Conservation (phyloP, 2,329 filamentous ascomycete species). For the Stenocarpella maydis region DNA sequence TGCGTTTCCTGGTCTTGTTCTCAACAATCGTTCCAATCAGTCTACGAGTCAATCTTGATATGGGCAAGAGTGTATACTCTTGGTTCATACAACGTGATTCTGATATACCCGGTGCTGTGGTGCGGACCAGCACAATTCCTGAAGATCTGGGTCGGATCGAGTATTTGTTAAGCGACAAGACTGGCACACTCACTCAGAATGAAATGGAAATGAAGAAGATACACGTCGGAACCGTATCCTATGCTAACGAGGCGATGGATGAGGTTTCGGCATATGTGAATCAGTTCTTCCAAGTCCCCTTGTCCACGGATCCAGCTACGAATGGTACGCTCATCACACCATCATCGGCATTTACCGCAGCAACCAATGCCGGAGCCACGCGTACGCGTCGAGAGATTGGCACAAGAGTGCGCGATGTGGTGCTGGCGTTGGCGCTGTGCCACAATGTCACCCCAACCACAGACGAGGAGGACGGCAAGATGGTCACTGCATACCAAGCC, state of each 20-base stretch:
- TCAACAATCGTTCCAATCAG: constrained; percentile 99
- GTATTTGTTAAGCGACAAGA: constrained; percentile 96
- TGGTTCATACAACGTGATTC: constrained; percentile 93
- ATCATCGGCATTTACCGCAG: constrained; percentile 73
- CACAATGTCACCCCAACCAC: constrained; percentile 96
- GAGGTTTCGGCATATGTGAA: constrained; percentile 88
- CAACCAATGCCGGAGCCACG: constrained; percentile 70
- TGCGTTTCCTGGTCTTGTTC: constrained; percentile 97
- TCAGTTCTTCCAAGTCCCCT: constrained; percentile 76
- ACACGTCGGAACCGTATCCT: constrained; percentile 96
- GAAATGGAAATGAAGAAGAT: constrained; percentile 99
- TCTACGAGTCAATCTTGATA: constrained; percentile 92
- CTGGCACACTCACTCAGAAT: constrained; percentile 96
- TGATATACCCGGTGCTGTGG: constrained; percentile 90
- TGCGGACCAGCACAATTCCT: constrained; percentile 95
- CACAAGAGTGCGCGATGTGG: constrained; percentile 88
- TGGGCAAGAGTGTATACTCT: constrained; percentile 96
- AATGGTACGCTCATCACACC: constrained; percentile 73
- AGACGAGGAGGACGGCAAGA: constrained; percentile 81
- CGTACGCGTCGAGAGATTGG: constrained; percentile 93
- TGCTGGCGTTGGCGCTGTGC: constrained; percentile 89
- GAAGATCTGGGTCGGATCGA: constrained; percentile 96
- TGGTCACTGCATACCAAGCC: constrained; percentile 88
- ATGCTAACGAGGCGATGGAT: constrained; percentile 98
- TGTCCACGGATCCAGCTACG: constrained; percentile 54